These are phyloP conservation scores for Alternaria ventricosa DNA, from an alignment of 2,329 filamentous ascomycete genomes.

Conservation along the genomic window DNA sequence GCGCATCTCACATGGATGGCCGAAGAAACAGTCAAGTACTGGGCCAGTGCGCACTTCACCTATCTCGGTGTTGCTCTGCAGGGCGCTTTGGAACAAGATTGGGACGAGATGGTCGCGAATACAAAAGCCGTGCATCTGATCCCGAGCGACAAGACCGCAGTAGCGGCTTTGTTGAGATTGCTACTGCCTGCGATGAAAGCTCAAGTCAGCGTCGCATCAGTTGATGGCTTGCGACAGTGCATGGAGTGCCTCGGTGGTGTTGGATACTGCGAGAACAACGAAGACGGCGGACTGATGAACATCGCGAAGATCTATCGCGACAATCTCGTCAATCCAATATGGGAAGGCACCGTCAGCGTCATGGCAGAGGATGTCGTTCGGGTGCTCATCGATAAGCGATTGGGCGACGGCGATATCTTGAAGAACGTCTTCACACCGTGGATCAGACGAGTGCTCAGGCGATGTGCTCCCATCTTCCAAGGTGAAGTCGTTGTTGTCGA, in stretches of 20 bases:
- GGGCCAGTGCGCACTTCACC: slow-evolving; percentile 62
- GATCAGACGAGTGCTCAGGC: slow-evolving; percentile 16
- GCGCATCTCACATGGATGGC: slow-evolving; percentile 67
- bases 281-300: slow-evolving; percentile 65
- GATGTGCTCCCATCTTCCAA: slow-evolving; percentile 10
- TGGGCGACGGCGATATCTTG: slow-evolving; percentile 33
- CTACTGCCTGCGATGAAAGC: slow-evolving; percentile 37
- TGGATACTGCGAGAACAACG: slow-evolving; percentile 68
- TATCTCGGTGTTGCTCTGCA: slow-evolving; percentile 63
- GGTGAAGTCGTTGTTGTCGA: slow-evolving; percentile 16
- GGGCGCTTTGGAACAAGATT: slow-evolving; percentile 60
- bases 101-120: slow-evolving; percentile 28
- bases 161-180: slow-evolving; percentile 26
- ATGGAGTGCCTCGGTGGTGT: slow-evolving; percentile 72
- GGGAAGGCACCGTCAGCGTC: slow-evolving; percentile 77
- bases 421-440: slow-evolving; percentile 28
- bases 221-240: slow-evolving; percentile 60
- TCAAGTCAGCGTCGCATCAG: slow-evolving; percentile 31
- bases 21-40: slow-evolving; percentile 62
- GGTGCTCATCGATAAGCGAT: slow-evolving; percentile 47
- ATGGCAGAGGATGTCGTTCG: slow-evolving; percentile 62
- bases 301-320: slow-evolving; percentile 71
- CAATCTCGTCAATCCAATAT: slow-evolving; percentile 68
- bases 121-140: slow-evolving; percentile 30
- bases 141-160: slow-evolving; percentile 22